Evolutionary conservation across 1,139 yeast genomes (phyloP).

Genomic region (Sugiyamaella japonica): DNA sequence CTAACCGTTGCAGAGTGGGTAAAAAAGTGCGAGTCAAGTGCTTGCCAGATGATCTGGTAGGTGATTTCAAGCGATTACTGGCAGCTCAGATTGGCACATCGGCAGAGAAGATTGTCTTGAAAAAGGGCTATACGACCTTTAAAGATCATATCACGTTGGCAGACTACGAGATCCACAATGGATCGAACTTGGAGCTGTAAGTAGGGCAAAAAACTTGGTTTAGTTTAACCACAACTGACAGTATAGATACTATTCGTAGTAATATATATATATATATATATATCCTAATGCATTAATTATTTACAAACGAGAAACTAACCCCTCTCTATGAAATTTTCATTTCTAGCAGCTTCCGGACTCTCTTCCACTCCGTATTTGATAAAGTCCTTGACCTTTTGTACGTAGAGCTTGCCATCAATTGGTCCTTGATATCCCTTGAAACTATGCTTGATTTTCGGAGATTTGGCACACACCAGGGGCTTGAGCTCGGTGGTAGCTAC

Average conservation of each 20-base stretch:
- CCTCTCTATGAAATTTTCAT: conserved; percentile 34
- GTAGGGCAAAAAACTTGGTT: conserved; percentile 19
- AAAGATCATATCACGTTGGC: conserved; percentile 89
- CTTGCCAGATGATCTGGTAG: conserved; percentile 80
- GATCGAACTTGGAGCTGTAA: conserved; percentile 81
- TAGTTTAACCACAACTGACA: neutral
- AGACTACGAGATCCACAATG: conserved; percentile 92
- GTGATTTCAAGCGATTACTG: conserved; percentile 83
- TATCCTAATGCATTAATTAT: conserved; percentile 1
- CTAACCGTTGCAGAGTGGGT: conserved; percentile 56
- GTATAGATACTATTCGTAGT: conserved; percentile 9
- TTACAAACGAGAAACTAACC: conserved; percentile 29
- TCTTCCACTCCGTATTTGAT: conserved; percentile 63
- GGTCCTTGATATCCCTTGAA: conserved; percentile 72
- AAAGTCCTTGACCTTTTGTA: conserved; percentile 71
- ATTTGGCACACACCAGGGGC: conserved; percentile 71
- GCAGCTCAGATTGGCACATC: conserved; percentile 81
- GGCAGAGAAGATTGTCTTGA: conserved; percentile 55
- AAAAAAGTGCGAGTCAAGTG: conserved; percentile 83
- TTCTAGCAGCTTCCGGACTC: conserved; percentile 32
- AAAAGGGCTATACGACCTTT: conserved; percentile 59
- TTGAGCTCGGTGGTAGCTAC: conserved; percentile 49
- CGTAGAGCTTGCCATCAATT: conserved; percentile 70
- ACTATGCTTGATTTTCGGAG: conserved; percentile 68
- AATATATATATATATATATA: neutral